Evolutionary conservation across 768 basidiomycete genomes (phyloP).

Genomic region (Pleurotus citrinopileatus): DNA sequence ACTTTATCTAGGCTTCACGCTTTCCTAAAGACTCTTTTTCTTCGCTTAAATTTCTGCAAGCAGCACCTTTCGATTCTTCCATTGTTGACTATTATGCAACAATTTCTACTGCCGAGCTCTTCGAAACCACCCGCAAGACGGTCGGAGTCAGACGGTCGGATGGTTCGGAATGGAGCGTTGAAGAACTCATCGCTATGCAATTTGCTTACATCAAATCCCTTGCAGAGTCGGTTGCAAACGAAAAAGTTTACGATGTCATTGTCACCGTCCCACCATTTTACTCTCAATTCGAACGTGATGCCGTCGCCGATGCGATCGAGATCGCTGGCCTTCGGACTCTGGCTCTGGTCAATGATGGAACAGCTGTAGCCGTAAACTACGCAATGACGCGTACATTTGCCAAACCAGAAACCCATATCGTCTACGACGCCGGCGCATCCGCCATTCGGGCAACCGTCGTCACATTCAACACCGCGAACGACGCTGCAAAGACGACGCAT

Average conservation of each 20-base stretch:
- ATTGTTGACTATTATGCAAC: slow-evolving; percentile 55
- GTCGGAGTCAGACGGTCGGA: slow-evolving; percentile 58
- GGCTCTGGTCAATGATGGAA: slow-evolving; percentile 88
- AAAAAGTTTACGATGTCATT: slow-evolving; percentile 80
- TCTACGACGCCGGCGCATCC: slow-evolving; percentile 93
- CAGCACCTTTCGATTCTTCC: slow-evolving; percentile 58
- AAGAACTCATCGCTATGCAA: slow-evolving; percentile 95
- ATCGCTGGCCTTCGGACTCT: slow-evolving; percentile 83
- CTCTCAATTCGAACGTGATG: slow-evolving; percentile 87
- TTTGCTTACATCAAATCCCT: slow-evolving; percentile 86
- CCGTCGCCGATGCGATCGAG: slow-evolving; percentile 89
- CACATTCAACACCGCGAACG: slow-evolving; percentile 57
- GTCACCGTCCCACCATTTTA: slow-evolving; percentile 91
- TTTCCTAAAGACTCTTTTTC: slow-evolving; percentile 89
- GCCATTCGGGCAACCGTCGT: slow-evolving; percentile 77
- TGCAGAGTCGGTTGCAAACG: slow-evolving; percentile 72
- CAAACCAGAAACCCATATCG: slow-evolving; percentile 77
- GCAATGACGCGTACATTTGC: slow-evolving; percentile 94
- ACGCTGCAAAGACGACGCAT: slow-evolving; percentile 54
- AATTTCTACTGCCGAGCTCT: slow-evolving; percentile 51
- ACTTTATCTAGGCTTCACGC: slow-evolving; percentile 70
- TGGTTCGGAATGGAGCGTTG: slow-evolving; percentile 72
- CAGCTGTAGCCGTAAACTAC: slow-evolving; percentile 95
- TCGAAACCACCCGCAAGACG: slow-evolving; percentile 57
- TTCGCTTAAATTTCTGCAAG: slow-evolving; percentile 82